A percentile compares a stretch with the other conserved stretches of the same genome.
Evolutionary conservation across 805 yeast genomes (phyloP).

Genomic region (Wickerhamomyces silvicola): DNA sequence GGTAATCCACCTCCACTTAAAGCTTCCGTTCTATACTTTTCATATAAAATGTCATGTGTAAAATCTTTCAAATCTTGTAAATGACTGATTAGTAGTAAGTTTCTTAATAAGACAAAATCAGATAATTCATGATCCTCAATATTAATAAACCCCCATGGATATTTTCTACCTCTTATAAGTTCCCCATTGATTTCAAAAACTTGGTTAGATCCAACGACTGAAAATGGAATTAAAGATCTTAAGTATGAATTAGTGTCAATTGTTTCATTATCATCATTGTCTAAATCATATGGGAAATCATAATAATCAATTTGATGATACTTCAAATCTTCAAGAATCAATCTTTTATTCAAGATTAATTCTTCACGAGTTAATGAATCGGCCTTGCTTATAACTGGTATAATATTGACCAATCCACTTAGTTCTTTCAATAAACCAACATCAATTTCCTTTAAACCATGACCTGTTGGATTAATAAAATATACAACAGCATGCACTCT

Average conservation of each 20-base stretch:
- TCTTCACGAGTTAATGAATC: constrained; percentile 82
- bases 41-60: constrained; percentile 83
- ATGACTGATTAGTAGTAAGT: constrained; percentile 75
- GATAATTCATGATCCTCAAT: constrained; percentile 68
- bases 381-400: constrained; percentile 81
- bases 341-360: constrained; percentile 61
- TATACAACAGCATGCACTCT: constrained; percentile 73
- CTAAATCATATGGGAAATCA: constrained; percentile 60
- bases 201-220: constrained; percentile 64
- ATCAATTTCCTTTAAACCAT: constrained; percentile 72
- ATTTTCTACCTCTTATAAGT: constrained; percentile 42
- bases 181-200: constrained; percentile 42
- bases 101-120: constrained; percentile 76
- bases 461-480: constrained; percentile 80
- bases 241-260: constrained; percentile 59
- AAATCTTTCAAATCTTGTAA: constrained; percentile 82
- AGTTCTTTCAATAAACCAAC: constrained; percentile 71
- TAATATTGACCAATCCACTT: constrained; percentile 74
- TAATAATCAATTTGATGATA: constrained; percentile 65
- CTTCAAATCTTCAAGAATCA: constrained; percentile 72
- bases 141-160: constrained; percentile 55
- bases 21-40: constrained; percentile 84
- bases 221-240: constrained; percentile 59
- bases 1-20: constrained; percentile 50
- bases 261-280: constrained; percentile 52